phyloP scores from a whole-genome alignment of 306 rosid genomes.

The Quercus alba region DNA sequence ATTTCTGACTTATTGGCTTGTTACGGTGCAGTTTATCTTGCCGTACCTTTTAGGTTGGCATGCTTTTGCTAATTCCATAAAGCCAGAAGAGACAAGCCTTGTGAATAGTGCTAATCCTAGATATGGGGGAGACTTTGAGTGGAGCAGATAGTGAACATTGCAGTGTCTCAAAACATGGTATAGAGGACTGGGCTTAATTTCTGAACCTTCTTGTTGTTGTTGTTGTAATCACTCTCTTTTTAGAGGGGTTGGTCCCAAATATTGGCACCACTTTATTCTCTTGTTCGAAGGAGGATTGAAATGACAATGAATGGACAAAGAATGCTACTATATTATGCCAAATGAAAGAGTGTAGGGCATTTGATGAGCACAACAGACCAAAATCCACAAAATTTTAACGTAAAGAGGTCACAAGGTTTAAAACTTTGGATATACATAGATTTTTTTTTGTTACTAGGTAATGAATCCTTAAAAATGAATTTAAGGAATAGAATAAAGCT shows the following conservation, averaged over 20 bases:
- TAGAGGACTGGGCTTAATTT: neutral
- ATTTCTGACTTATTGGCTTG: neutral
- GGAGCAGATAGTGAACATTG: slow-evolving; percentile 55
- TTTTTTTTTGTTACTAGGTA: too few relatives aligned
- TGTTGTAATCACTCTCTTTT: neutral
- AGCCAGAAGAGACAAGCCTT: slow-evolving; percentile 48
- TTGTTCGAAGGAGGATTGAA: neutral
- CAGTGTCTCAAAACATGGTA: neutral
- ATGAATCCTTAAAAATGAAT: too few relatives aligned
- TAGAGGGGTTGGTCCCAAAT: neutral
- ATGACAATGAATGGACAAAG: neutral
- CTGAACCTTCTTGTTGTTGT: neutral
- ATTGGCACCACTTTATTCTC: neutral
- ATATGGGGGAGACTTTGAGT: slow-evolving; percentile 79
- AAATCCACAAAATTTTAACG: too few relatives aligned
- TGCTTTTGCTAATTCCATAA: slow-evolving; percentile 63
- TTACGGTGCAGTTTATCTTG: slow-evolving; percentile 60
- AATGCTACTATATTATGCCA: neutral
- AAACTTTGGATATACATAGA: too few relatives aligned
- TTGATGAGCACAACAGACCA: too few relatives aligned
- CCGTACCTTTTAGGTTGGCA: slow-evolving; percentile 92
- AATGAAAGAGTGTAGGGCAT: neutral
- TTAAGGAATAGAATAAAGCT: too few relatives aligned
- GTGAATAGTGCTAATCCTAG: slow-evolving; percentile 47
- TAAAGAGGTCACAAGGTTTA: too few relatives aligned